These are phyloP conservation scores for Erigeron philadelphicus DNA, from an alignment of 140 eudicot species.

Conservation along the genomic window DNA sequence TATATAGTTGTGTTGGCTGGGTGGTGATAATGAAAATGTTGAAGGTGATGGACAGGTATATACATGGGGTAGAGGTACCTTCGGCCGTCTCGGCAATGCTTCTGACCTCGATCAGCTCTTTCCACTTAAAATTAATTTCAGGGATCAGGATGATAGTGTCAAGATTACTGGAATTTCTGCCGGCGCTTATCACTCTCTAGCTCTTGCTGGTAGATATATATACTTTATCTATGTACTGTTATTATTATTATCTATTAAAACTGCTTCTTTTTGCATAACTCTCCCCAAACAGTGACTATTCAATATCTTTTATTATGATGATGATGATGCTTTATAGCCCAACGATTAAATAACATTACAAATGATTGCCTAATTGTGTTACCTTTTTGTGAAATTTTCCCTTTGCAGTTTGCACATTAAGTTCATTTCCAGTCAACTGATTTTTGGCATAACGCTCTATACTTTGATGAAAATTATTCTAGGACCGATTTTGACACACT, in stretches of 20 bases:
- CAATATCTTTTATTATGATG: too few relatives aligned
- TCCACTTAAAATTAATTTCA: constrained; percentile 44
- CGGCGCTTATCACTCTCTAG: constrained; percentile 85
- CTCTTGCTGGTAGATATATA: constrained; percentile 58
- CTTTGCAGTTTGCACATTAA: too few relatives aligned
- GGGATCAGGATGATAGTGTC: not conserved
- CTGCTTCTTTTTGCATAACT: not conserved
- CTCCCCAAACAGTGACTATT: too few relatives aligned
- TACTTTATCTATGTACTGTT: too few relatives aligned
- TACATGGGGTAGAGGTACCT: constrained; percentile 94
- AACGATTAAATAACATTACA: too few relatives aligned
- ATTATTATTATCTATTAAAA: not conserved
- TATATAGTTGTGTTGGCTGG: not conserved
- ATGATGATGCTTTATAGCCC: too few relatives aligned
- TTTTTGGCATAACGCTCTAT: too few relatives aligned
- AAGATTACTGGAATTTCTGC: constrained; percentile 73
- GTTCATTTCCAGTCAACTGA: too few relatives aligned
- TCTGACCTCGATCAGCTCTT: constrained; percentile 47
- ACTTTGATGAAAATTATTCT: too few relatives aligned
- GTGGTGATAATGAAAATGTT: not conserved
- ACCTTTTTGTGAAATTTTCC: too few relatives aligned
- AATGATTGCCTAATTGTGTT: too few relatives aligned
- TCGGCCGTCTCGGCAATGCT: constrained; percentile 83
- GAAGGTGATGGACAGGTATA: constrained; percentile 74
- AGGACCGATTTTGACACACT: too few relatives aligned